phyloP scores from a whole-genome alignment of 257 asterid genomes.

The Nicotiana benthamiana region DNA sequence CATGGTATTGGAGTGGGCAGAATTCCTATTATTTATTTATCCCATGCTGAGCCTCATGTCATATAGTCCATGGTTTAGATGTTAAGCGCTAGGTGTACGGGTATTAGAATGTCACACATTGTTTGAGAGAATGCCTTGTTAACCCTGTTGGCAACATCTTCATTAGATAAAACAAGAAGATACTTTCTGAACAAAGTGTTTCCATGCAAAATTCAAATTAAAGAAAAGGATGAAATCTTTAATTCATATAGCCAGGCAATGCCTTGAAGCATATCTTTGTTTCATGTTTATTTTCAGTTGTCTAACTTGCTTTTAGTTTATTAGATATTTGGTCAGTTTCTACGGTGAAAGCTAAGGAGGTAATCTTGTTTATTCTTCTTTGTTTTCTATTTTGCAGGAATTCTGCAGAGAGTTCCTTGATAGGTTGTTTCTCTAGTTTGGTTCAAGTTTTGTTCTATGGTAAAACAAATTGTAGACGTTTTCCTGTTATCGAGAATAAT shows the following conservation, averaged over 20 bases:
- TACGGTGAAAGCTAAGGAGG: neutral
- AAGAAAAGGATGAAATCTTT: neutral
- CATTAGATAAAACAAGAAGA: neutral
- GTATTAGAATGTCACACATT: neutral
- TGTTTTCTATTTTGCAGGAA: neutral
- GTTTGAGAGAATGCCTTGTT: neutral
- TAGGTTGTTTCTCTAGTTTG: neutral
- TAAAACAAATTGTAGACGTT: neutral
- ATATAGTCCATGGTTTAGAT: neutral
- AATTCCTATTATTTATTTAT: neutral
- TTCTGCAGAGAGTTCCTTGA: neutral
- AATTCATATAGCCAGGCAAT: neutral
- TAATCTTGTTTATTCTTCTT: neutral
- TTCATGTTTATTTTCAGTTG: neutral
- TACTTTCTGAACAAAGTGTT: neutral
- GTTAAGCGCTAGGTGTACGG: neutral
- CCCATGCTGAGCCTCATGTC: neutral
- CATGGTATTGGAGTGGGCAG: neutral
- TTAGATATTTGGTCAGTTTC: neutral
- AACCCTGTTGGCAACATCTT: neutral
- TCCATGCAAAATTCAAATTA: neutral
- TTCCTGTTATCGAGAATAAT: slow-evolving; percentile 2
- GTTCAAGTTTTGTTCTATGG: neutral
- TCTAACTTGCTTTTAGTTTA: neutral
- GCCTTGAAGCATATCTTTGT: neutral